phyloP scores from a whole-genome alignment of 2,329 filamentous ascomycete species.

The Neofusicoccum ribis region DNA sequence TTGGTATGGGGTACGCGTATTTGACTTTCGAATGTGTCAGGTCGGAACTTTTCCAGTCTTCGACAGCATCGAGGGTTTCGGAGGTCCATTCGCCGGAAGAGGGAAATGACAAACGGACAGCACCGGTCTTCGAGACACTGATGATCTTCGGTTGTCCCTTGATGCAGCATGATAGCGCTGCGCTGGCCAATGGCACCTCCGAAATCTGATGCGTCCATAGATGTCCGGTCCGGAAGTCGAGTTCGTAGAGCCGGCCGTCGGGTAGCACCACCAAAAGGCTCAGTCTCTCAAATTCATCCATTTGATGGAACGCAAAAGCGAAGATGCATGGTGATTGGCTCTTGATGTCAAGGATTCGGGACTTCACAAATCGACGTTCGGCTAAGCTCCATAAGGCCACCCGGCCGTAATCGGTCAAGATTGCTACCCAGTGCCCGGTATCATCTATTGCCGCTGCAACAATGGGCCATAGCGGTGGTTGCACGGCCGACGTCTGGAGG shows the following conservation, averaged over 20 bases:
- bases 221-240: conserved; percentile 50
- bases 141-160: conserved; percentile 34
- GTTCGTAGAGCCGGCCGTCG: conserved; percentile 63
- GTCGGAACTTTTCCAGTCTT: conserved; percentile 24
- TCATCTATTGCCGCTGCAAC: conserved; percentile 66
- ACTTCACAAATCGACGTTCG: conserved; percentile 58
- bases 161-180: conserved; percentile 29
- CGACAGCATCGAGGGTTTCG: conserved; percentile 36
- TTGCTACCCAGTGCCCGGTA: conserved; percentile 64
- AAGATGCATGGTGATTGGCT: conserved; percentile 63
- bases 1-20: conserved; percentile 60
- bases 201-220: conserved; percentile 33
- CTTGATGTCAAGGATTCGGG: conserved; percentile 55
- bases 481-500: conserved; percentile 35
- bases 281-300: conserved; percentile 30
- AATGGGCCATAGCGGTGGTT: conserved; percentile 47
- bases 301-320: conserved; percentile 55
- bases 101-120: conserved; percentile 33
- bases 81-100: conserved; percentile 30
- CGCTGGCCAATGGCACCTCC: conserved; percentile 29
- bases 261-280: conserved; percentile 62
- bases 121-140: conserved; percentile 35
- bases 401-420: conserved; percentile 60
- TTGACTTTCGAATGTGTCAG: conserved; percentile 49
- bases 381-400: conserved; percentile 65